A percentile compares a stretch with the other conserved stretches of the same genome.
phyloP scores from a whole-genome alignment of 2,329 filamentous ascomycete species.

The Geoglossum cookeanum region DNA sequence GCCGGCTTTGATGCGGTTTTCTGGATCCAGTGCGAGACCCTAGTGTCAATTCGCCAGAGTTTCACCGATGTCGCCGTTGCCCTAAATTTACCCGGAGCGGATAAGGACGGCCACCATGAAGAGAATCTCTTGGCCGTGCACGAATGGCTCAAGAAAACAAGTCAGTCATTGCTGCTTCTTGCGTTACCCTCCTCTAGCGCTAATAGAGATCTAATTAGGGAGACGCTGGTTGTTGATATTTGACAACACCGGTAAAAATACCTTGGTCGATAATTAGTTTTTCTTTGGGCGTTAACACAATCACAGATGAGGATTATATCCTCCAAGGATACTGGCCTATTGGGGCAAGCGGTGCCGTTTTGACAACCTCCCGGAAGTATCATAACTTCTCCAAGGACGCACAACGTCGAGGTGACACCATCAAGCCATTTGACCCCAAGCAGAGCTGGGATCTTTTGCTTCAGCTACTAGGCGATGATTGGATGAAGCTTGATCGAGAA shows the following conservation, averaged over 20 bases:
- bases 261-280: neutral
- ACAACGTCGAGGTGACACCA: slow-evolving; percentile 8
- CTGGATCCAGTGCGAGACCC: slow-evolving; percentile 14
- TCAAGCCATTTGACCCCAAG: slow-evolving; percentile 9
- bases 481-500: neutral
- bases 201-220: slow-evolving; percentile 2
- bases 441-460: slow-evolving; percentile 11
- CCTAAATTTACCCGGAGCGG: slow-evolving; percentile 12
- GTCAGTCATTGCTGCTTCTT: slow-evolving; percentile 6
- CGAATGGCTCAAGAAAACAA: slow-evolving; percentile 4
- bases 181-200: neutral
- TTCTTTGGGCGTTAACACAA: neutral
- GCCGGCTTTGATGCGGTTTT: slow-evolving; percentile 13
- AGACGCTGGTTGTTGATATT: slow-evolving; percentile 7
- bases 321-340: slow-evolving; percentile 13
- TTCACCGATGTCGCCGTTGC: slow-evolving; percentile 14
- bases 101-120: slow-evolving; percentile 1
- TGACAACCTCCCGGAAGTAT: slow-evolving; percentile 13
- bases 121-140: slow-evolving; percentile 1
- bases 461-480: slow-evolving; percentile 5
- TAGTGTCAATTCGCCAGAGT: slow-evolving; percentile 13
- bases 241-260: slow-evolving; percentile 3
- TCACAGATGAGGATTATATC: slow-evolving; percentile 9
- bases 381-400: slow-evolving; percentile 13
- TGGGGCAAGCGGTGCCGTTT: slow-evolving; percentile 10